These are phyloP conservation scores for Exserohilum turcica DNA, from an alignment of 2,329 filamentous ascomycete genomes.

Conservation along the genomic window DNA sequence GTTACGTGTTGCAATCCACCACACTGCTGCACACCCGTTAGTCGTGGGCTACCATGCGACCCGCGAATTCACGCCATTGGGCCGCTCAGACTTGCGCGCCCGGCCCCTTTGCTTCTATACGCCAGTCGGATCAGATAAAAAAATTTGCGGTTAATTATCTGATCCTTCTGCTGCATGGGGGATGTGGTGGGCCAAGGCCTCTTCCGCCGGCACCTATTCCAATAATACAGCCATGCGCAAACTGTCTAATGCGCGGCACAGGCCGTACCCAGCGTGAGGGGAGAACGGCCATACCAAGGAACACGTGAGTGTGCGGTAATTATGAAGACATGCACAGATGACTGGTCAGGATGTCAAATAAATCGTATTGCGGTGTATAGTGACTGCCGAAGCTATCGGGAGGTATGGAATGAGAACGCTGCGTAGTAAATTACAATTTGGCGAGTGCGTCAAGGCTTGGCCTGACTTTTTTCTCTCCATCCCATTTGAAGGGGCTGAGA, in stretches of 20 bases:
- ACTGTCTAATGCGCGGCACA: conserved; percentile 3
- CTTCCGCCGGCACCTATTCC: conserved; percentile 1
- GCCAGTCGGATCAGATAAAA: conserved; percentile 17
- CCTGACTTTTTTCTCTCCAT: conserved; percentile 44
- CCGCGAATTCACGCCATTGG: conserved; percentile 23
- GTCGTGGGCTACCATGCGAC: not conserved
- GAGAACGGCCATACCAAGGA: not conserved
- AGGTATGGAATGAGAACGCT: conserved; percentile 1
- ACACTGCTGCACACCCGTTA: conserved; percentile 3
- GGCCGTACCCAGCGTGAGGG: not conserved
- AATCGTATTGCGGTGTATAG: not conserved
- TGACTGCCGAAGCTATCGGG: not conserved
- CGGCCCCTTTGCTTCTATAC: not conserved
- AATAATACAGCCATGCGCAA: not conserved
- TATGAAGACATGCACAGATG: not conserved
- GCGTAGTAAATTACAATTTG: conserved; percentile 29
- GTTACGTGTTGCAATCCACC: conserved; percentile 26
- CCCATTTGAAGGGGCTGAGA: conserved; percentile 60
- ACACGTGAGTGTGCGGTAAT: not conserved
- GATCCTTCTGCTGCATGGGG: conserved; percentile 37
- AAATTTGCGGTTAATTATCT: conserved; percentile 37
- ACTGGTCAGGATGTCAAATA: not conserved
- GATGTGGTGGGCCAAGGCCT: not conserved
- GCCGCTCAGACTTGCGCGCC: not conserved
- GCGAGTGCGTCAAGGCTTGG: conserved; percentile 43